phyloP scores from a whole-genome alignment of 148 eudicot species.

The Talinum fruticosum region DNA sequence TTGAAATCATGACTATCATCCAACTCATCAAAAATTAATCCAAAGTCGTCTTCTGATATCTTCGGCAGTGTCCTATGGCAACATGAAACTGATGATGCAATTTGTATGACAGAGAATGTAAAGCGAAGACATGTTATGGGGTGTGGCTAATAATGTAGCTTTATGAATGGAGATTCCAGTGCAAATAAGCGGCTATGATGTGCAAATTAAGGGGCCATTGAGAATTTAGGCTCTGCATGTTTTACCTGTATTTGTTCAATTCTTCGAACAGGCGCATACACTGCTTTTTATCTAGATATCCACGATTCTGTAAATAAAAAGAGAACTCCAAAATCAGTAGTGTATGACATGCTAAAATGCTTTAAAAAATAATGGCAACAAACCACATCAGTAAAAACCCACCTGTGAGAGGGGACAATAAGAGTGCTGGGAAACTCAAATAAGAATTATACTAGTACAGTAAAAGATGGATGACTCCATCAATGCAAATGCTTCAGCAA shows the following conservation, averaged over 20 bases:
- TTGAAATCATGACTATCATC: conserved; percentile 82
- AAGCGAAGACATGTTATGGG: background rate
- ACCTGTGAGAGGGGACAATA: no score
- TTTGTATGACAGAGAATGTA: background rate
- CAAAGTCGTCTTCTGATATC: conserved; percentile 84
- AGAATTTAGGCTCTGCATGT: no score
- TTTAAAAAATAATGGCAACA: background rate
- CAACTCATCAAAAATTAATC: conserved; percentile 70
- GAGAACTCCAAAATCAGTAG: conserved; percentile 3
- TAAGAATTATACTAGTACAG: no score
- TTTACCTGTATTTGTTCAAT: conserved; percentile 83
- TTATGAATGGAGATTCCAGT: background rate
- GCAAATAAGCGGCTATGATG: background rate
- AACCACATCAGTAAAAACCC: background rate
- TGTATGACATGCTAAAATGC: background rate
- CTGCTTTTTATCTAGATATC: conserved; percentile 63
- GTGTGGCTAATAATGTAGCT: background rate
- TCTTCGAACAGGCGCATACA: conserved; percentile 76
- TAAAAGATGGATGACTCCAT: no score
- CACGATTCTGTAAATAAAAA: conserved; percentile 40
- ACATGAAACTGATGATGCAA: background rate
- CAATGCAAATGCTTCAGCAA: no score
- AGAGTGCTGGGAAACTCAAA: no score
- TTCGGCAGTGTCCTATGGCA: conserved; percentile 74
- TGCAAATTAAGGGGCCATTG: no score